Base-by-base conservation (phyloP, 352 stramenopile genomes). In the Phytopythium mirpurense region DNA sequence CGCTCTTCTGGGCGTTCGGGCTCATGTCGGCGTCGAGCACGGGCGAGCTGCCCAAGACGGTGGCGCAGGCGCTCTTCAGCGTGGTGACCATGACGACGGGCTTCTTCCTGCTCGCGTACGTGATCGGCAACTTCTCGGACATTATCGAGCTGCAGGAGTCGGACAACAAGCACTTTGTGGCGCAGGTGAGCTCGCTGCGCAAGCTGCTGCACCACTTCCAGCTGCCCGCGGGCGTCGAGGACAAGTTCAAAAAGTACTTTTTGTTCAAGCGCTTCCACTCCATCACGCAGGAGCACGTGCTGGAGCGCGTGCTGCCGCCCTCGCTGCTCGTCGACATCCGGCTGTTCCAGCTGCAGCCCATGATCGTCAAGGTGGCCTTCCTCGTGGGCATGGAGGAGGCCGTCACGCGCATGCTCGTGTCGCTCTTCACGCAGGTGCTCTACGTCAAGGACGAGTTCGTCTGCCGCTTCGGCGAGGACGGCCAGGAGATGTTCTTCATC, bases 351-450 rank as follows among this genome's bases (percentile, higher is more conserved):
- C 34, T 85, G 16, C 62, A 71, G 29, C 54, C 69, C 5, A 83
- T 85, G 72, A 75, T 85, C 44, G 60, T 45, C 7, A 80, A 86
- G 54, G 74, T 86, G 2, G 52, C 69, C 3, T 86, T 86, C 42
- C 55, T 86, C 5, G 54, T 59, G 32, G 65, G 56, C 2, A 78
- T 74, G 71, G 67, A 74, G 46, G 57, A 49, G 16, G 69, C 60
- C 9, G 63, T 83, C n/a, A 82, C 70, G 19, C 63, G 72, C 12
- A 70, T 82, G 64, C 61, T 85, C 16, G 74, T 85, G 10, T 69
- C 68, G 0, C 70, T 75, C n/a, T 78, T 85, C 43, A 67, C 50
- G 6, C 74, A 85, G 44, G 51, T 70, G 14, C 56, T 85, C 7
- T 53, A 78, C 2, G 53, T 75, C 0, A 50, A 63, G 1, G 62